A percentile compares a stretch with the other conserved stretches of the same genome.
phyloP scores from a whole-genome alignment of 176 grass and related monocot genomes.

The Dactylis glomerata region DNA sequence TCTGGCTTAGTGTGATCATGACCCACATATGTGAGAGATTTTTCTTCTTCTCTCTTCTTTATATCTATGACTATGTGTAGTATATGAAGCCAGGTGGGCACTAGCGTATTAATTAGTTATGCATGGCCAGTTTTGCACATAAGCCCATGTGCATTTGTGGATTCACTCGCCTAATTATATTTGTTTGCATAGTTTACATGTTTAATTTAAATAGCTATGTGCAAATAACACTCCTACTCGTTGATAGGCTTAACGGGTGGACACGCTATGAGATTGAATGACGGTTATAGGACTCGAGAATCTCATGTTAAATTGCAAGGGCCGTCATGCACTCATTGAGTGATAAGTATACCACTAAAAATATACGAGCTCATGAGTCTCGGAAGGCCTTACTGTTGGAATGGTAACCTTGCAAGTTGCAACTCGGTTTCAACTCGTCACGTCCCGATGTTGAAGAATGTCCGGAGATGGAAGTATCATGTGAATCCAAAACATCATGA shows the following conservation, averaged over 20 bases:
- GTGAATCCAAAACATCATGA: neutral
- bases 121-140: neutral
- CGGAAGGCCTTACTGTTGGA: neutral
- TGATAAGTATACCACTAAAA: neutral
- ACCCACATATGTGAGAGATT: neutral
- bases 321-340: neutral
- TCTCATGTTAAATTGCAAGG: neutral
- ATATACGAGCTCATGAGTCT: neutral
- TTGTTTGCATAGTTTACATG: too few species aligned
- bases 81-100: neutral
- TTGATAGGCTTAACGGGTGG: too few species aligned
- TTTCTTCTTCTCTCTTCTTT: neutral
- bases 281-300: neutral
- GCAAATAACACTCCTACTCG: too few species aligned
- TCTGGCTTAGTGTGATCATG: neutral
- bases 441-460: neutral
- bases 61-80: neutral
- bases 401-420: too few species aligned
- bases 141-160: neutral
- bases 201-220: too few species aligned
- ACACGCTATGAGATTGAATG: too few species aligned
- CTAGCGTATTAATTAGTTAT: constrained; percentile 10
- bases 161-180: neutral
- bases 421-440: too few species aligned
- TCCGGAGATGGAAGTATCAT: neutral